phyloP scores from a whole-genome alignment of 2,329 filamentous ascomycete genomes.

The Fusarium sp. region DNA sequence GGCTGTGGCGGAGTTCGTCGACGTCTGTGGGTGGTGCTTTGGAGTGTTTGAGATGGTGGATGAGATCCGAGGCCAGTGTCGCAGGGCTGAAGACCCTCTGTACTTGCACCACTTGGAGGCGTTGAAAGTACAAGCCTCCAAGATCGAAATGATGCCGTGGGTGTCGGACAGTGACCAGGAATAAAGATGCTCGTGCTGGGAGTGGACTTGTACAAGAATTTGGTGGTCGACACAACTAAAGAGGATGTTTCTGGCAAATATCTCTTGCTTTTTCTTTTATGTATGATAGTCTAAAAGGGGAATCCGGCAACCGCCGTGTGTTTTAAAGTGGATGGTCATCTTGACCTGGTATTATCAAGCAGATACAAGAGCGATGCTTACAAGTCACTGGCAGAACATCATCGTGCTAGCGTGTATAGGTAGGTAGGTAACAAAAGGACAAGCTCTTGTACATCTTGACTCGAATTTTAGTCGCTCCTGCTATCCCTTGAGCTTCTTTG shows the following conservation, averaged over 20 bases:
- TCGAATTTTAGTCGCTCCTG: too few relatives aligned
- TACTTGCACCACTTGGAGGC: conserved; percentile 13
- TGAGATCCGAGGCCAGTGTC: conserved; percentile 5
- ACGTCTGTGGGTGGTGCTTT: conserved; percentile 24
- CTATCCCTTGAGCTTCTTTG: too few relatives aligned
- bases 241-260: neutral
- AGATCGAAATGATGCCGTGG: conserved; percentile 9
- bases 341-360: neutral
- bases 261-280: neutral
- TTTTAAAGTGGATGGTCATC: neutral
- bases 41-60: conserved; percentile 6
- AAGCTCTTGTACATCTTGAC: too few relatives aligned
- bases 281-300: neutral
- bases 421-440: too few relatives aligned
- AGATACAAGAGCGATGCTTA: neutral
- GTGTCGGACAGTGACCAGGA: conserved; percentile 4
- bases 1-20: conserved; percentile 9
- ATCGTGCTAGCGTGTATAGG: neutral
- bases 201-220: neutral
- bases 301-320: neutral
- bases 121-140: conserved; percentile 19
- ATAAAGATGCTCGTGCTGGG: neutral
- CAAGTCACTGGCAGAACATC: neutral
- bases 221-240: neutral
- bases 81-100: conserved; percentile 14